These are phyloP conservation scores for Brassica napus DNA, from an alignment of 345 rosid species.

Conservation along the genomic window DNA sequence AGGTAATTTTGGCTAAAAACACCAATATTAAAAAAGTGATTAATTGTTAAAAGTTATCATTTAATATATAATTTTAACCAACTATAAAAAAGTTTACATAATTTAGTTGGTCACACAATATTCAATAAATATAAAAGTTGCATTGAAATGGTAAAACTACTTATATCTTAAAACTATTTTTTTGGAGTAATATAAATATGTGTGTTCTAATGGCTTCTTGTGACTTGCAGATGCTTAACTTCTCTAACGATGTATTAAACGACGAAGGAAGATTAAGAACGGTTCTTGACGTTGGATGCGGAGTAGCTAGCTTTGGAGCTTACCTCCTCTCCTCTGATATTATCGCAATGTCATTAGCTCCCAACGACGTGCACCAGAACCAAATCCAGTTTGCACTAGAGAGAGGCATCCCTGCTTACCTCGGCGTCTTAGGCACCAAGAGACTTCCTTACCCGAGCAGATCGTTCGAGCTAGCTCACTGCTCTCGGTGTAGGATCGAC, in stretches of 20 bases:
- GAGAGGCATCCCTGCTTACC: constrained; percentile 99
- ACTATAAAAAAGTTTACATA: too few species aligned
- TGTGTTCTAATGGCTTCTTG: constrained; percentile 2
- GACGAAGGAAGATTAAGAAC: constrained; percentile 79
- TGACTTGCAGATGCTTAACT: constrained; percentile 86
- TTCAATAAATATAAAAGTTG: too few species aligned
- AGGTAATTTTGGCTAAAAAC: too few species aligned
- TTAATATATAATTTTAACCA: too few species aligned
- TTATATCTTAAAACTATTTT: too few species aligned
- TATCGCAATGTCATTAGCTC: constrained; percentile 88
- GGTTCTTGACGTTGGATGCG: constrained; percentile 98
- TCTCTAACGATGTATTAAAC: constrained; percentile 66
- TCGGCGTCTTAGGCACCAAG: constrained; percentile 94
- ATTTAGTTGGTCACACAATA: too few species aligned
- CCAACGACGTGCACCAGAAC: constrained; percentile 98
- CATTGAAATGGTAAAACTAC: too few species aligned
- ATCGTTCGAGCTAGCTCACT: constrained; percentile 96
- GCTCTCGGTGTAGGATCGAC: constrained; percentile 97
- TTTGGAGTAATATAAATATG: neutral
- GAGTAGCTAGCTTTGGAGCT: constrained; percentile 98
- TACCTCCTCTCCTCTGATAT: constrained; percentile 88
- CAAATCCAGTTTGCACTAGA: constrained; percentile 98
- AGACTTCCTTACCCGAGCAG: constrained; percentile 99
- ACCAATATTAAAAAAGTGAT: too few species aligned
- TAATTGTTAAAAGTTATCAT: too few species aligned